Conservation (phyloP, 306 rosid species). For the Arachis hypogaea region DNA sequence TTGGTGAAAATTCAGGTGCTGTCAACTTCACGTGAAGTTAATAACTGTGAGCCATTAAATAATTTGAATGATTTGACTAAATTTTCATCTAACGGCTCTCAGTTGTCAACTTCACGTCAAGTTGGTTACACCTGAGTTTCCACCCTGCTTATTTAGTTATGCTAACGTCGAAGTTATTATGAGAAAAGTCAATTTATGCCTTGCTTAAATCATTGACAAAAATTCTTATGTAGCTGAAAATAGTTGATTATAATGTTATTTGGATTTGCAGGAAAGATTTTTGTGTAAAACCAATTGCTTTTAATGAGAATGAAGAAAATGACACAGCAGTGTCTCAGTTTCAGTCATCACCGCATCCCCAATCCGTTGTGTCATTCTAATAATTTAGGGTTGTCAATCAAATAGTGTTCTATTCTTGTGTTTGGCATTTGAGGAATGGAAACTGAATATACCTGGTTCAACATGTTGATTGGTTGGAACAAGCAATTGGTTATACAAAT, state of each 20-base stretch:
- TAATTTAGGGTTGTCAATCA: slow-evolving; percentile 2
- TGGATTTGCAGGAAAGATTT: slow-evolving; percentile 61
- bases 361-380: slow-evolving; percentile 73
- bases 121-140: too few relatives aligned
- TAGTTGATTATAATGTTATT: slow-evolving; percentile 7
- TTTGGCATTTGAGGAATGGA: slow-evolving; percentile 5
- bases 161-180: too few relatives aligned
- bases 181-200: too few relatives aligned
- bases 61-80: slow-evolving; percentile 22
- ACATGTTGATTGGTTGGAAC: slow-evolving; percentile 37
- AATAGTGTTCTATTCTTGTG: neutral
- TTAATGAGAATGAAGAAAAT: slow-evolving; percentile 71
- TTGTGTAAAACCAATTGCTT: slow-evolving; percentile 56
- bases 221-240: neutral
- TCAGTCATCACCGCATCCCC: slow-evolving; percentile 67
- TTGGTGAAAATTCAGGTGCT: slow-evolving; percentile 31
- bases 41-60: too few relatives aligned
- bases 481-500: slow-evolving; percentile 34
- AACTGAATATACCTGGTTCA: slow-evolving; percentile 33
- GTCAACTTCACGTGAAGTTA: too few relatives aligned
- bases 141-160: neutral
- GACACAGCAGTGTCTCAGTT: slow-evolving; percentile 77
- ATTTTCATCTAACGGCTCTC: too few relatives aligned
- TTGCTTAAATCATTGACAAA: too few relatives aligned
- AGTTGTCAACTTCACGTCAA: too few relatives aligned